Conservation (phyloP, 441 rosid species). For the Omphalea diandra region DNA sequence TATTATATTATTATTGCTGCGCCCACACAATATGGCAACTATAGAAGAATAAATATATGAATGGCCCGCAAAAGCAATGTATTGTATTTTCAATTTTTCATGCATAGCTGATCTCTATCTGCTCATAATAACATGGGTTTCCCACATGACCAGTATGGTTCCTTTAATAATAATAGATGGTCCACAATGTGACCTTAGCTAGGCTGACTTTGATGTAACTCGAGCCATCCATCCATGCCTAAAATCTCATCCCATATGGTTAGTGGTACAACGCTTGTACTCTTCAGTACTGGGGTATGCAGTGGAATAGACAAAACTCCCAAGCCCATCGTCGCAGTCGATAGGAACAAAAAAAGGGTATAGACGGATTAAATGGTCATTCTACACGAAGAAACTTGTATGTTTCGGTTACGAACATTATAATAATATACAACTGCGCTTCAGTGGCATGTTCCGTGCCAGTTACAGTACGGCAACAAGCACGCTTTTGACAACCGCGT, state of each 20-base stretch:
- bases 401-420: neutral
- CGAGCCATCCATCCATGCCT: neutral
- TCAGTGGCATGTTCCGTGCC: no score
- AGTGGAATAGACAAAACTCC: constrained; percentile 2
- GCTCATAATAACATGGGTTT: constrained; percentile 17
- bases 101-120: constrained; percentile 22
- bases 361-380: neutral
- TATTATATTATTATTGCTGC: neutral
- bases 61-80: constrained; percentile 26
- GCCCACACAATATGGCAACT: constrained; percentile 20
- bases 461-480: no score
- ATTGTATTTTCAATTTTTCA: no score
- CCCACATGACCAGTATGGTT: constrained; percentile 16
- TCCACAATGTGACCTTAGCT: constrained; percentile 7
- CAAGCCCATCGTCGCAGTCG: neutral
- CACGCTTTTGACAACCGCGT: no score
- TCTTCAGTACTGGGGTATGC: constrained; percentile 1
- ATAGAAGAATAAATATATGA: neutral
- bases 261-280: constrained; percentile 28
- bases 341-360: neutral
- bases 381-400: neutral
- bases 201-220: constrained; percentile 8
- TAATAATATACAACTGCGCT: no score
- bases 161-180: constrained; percentile 2
- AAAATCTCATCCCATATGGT: neutral